Conservation (phyloP, 1,284 basidiomycete species). For the Takashimella koratensis region DNA sequence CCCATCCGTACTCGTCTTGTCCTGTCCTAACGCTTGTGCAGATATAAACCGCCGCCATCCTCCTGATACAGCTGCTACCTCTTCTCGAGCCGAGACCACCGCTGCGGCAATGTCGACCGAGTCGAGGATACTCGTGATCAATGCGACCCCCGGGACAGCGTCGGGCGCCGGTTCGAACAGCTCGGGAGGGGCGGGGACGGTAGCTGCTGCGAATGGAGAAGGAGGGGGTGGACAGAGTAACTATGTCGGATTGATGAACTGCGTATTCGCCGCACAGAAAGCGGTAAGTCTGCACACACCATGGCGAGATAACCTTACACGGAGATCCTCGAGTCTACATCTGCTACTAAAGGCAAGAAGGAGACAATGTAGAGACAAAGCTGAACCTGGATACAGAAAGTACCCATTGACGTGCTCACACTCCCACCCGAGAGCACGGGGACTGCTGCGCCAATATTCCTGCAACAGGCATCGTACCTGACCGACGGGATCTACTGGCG, state of each 20-base stretch:
- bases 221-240: slow-evolving; percentile 34
- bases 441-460: slow-evolving; percentile 67
- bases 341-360: too few relatives aligned
- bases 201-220: slow-evolving; percentile 15
- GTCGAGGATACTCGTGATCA: slow-evolving; percentile 83
- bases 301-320: too few relatives aligned
- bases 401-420: slow-evolving; percentile 94
- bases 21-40: slow-evolving; percentile 51
- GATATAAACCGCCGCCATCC: slow-evolving; percentile 77
- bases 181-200: slow-evolving; percentile 51
- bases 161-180: slow-evolving; percentile 9
- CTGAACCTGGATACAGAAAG: slow-evolving; percentile 59
- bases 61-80: slow-evolving; percentile 37
- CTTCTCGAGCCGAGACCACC: slow-evolving; percentile 11
- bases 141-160: slow-evolving; percentile 65
- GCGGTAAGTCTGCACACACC: slow-evolving; percentile 65
- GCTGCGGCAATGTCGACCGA: slow-evolving; percentile 51
- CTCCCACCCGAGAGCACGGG: slow-evolving; percentile 69
- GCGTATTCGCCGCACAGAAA: slow-evolving; percentile 98
- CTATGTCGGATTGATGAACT: slow-evolving; percentile 94
- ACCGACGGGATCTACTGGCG: slow-evolving; percentile 92
- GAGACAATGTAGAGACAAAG: too few relatives aligned
- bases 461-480: slow-evolving; percentile 94
- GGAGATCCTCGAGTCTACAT: too few relatives aligned
- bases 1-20: background rate